Conservation (phyloP, 2,329 filamentous ascomycete species). For the Ustulina deusta region DNA sequence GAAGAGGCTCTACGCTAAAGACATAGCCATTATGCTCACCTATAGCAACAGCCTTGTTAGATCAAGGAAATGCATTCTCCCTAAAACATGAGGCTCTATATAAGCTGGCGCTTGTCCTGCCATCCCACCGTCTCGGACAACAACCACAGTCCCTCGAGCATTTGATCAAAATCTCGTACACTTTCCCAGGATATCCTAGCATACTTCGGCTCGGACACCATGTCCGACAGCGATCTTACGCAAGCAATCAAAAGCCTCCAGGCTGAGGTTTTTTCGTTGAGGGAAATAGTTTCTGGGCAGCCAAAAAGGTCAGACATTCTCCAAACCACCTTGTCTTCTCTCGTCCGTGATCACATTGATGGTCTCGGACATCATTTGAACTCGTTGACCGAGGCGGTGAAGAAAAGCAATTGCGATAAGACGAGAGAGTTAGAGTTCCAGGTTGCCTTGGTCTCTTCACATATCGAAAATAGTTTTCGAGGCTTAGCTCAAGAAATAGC, state of each 20-base stretch:
- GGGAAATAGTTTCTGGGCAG: not conserved
- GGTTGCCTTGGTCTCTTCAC: not conserved
- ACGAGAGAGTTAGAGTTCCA: not conserved
- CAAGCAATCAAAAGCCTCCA: not conserved
- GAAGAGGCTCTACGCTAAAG: not conserved
- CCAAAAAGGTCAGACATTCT: not conserved
- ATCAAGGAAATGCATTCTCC: not conserved
- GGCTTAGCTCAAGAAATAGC: not conserved
- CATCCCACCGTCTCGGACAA: not conserved
- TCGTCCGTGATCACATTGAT: not conserved
- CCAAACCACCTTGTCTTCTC: not conserved
- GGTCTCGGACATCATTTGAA: not conserved
- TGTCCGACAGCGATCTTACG: not conserved
- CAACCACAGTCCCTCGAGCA: not conserved
- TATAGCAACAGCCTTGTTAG: not conserved
- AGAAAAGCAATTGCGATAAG: not conserved
- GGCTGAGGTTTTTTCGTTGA: not conserved
- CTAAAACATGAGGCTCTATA: not conserved
- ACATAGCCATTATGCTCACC: not conserved
- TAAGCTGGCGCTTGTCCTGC: not conserved
- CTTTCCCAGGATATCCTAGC: not conserved
- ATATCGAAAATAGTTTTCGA: slow-evolving; percentile 3
- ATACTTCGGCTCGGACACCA: not conserved
- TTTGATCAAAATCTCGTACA: not conserved
- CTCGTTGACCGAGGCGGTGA: not conserved